These are phyloP conservation scores for Phellinidium pouzarii DNA, from an alignment of 1,284 basidiomycete species.

Conservation along the genomic window DNA sequence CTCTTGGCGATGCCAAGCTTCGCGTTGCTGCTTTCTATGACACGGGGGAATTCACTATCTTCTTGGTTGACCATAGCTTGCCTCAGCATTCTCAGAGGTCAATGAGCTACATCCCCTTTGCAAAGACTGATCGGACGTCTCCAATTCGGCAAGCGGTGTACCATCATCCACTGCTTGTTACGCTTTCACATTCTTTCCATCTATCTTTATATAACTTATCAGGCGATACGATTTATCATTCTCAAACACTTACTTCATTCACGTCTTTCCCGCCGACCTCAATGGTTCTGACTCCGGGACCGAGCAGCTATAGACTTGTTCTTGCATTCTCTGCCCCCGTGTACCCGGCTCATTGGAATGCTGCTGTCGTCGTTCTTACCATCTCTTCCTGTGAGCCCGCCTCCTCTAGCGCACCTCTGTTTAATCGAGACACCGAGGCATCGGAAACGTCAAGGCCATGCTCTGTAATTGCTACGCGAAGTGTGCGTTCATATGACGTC, in stretches of 20 bases:
- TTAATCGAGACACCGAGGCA: constrained; percentile 18
- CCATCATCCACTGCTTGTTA: constrained; percentile 68
- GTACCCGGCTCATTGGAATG: constrained; percentile 73
- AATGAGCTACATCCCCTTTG: constrained; percentile 42
- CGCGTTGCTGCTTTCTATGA: constrained; percentile 58
- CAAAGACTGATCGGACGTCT: constrained; percentile 32
- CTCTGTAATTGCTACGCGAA: constrained; percentile 48
- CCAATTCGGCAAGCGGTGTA: constrained; percentile 61
- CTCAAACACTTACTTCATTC: constrained; percentile 64
- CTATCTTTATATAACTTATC: constrained; percentile 65
- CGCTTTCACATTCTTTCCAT: constrained; percentile 57
- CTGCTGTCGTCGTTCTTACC: constrained; percentile 69
- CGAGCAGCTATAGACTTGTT: constrained; percentile 57
- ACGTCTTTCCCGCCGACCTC: constrained; percentile 70
- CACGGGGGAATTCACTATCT: constrained; percentile 58
- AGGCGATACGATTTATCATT: constrained; percentile 39
- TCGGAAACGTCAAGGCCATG: constrained; percentile 25
- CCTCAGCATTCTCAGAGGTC: constrained; percentile 36
- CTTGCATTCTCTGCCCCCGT: constrained; percentile 70
- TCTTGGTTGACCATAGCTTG: constrained; percentile 41
- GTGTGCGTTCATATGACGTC: constrained; percentile 59
- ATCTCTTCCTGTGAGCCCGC: constrained; percentile 32
- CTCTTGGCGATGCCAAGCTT: constrained; percentile 27
- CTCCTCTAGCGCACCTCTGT: constrained; percentile 18
- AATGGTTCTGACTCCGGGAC: constrained; percentile 56